Evolutionary conservation across 176 grass and related monocot genomes (phyloP), one percentile per base, ranked within the genome.

Genomic region (Hordeum vulgare): DNA sequence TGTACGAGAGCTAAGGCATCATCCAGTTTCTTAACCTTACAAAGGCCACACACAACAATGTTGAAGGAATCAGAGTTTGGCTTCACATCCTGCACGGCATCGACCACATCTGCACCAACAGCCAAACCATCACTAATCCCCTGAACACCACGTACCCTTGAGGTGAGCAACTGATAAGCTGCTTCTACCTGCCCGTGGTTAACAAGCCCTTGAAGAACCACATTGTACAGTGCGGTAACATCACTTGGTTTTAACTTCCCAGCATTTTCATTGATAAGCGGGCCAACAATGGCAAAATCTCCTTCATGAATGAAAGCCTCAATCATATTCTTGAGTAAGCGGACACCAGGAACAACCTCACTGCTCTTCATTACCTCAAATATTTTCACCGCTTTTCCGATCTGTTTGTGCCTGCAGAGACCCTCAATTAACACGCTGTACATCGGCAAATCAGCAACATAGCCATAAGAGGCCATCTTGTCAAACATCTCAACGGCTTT

Each of bases 1-100:
- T 91, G 86, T 73, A 86, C 65, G 66, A 98, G 87, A 86, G 64
- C 63, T 83, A 98, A 95, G 49, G 93, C 96, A 37, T 83, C 42
- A 83, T 94, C 93, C 79, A 98, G 74, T 34, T 90, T 93, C 70
- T 90, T 91, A 49, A 59, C 42, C 73, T 88, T 86, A 84, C 93
- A 95, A 84, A 98, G 90, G 81, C 85, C 87, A 67, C 93, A 85
- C n/a, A 95, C 80, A 61, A 95, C 85, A 45, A 88, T 94, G 70
- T 88, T 93, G 77, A 93, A 98, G 41, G 93, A 94, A 88, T 95
- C 89, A 71, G 86, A 80, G 83, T 93, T 93, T 73, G 89, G 89
- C 82, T 78, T 85, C 81, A 93, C 39, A 75, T 78, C 66, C 82
- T 81, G 84, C 64, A 54, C 40, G 42, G 78, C 80, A 86, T 82